Evolutionary conservation across 73 alveolate genomes (phyloP).

Genomic region (Paramecium octaurelia): DNA sequence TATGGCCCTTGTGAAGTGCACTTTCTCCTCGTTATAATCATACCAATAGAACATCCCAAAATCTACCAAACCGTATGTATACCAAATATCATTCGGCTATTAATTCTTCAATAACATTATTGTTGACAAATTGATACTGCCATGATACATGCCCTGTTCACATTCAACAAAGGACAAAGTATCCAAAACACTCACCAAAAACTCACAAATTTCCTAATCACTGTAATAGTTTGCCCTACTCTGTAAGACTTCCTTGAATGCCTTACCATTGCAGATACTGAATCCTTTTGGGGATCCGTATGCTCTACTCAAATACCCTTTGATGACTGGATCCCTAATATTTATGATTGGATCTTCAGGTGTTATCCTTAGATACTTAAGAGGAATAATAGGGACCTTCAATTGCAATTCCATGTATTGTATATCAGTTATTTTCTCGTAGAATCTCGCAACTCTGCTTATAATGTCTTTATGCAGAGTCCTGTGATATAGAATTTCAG

Average conservation of each 20-base stretch:
- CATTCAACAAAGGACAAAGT: neutral
- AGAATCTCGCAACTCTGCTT: neutral
- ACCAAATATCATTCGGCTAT: neutral
- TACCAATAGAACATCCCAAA: constrained; percentile 18
- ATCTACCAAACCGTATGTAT: neutral
- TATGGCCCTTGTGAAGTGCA: neutral
- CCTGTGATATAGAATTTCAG: neutral
- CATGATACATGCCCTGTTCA: constrained; percentile 17
- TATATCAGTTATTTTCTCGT: neutral
- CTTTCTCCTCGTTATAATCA: neutral
- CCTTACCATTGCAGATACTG: neutral
- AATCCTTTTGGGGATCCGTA: neutral
- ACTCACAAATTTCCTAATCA: neutral
- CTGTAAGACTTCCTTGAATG: neutral
- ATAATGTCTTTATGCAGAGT: neutral
- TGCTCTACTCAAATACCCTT: neutral
- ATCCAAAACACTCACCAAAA: neutral
- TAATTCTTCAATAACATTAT: neutral
- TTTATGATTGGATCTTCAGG: neutral
- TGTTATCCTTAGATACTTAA: neutral
- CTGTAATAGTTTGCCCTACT: neutral
- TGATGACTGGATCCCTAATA: constrained; percentile 1
- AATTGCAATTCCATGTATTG: neutral
- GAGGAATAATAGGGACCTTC: neutral
- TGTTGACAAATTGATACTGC: neutral